Percentiles rank a stretch among this genome's conserved stretches.
These are phyloP conservation scores for Lathyrus aphaca DNA, from an alignment of 306 rosid genomes.

Conservation along the genomic window DNA sequence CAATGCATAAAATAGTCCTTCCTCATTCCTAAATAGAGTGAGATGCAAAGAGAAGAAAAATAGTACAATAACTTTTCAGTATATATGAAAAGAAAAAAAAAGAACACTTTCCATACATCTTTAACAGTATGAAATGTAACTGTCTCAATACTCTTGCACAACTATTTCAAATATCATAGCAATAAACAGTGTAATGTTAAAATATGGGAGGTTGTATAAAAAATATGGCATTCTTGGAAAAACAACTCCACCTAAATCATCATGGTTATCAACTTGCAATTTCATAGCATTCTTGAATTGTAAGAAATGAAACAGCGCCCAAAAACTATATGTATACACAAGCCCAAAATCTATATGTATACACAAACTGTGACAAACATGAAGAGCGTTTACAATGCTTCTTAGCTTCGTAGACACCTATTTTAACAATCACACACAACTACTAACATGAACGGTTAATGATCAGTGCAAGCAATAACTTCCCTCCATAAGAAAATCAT, in stretches of 20 bases:
- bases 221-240: conserved; percentile 9
- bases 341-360: background rate
- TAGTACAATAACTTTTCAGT: background rate
- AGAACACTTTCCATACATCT: background rate
- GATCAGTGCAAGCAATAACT: conserved; percentile 4
- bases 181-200: background rate
- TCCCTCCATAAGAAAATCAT: background rate
- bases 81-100: background rate
- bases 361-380: background rate
- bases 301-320: conserved; percentile 1
- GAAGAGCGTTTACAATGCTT: background rate
- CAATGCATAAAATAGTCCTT: conserved; percentile 86
- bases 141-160: background rate
- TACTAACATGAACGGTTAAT: background rate
- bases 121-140: background rate
- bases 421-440: background rate
- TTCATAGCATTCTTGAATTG: background rate
- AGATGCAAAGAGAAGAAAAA: conserved; percentile 14
- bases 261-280: background rate
- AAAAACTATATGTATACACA: background rate
- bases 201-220: background rate
- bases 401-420: conserved; percentile 4
- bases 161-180: background rate
- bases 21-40: conserved; percentile 61
- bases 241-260: background rate